A percentile compares a stretch with the other conserved stretches of the same genome.
Conservation (phyloP, 495 filamentous ascomycete genomes). For the Lindgomyces ingoldianus region DNA sequence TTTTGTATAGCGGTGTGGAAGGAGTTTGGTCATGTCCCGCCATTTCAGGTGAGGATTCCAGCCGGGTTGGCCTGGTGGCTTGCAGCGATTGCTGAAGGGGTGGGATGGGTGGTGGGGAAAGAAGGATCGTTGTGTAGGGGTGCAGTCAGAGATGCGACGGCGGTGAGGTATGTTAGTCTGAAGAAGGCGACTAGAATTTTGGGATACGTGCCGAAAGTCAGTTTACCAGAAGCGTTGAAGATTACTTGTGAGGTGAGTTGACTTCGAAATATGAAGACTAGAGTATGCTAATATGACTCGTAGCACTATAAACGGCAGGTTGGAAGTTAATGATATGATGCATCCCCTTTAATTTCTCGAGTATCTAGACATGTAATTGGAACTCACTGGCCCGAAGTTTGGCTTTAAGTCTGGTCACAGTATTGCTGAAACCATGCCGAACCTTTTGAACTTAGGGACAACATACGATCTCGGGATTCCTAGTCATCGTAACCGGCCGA, state of each 20-base stretch:
- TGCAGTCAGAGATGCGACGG: constrained; percentile 58
- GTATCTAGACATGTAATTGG: too few relatives aligned
- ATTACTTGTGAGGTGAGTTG: constrained; percentile 38
- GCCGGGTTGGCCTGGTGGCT: constrained; percentile 51
- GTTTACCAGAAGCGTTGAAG: constrained; percentile 54
- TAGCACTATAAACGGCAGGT: constrained; percentile 26
- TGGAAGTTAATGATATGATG: not conserved
- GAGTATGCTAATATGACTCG: not conserved
- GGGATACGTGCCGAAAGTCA: constrained; percentile 60
- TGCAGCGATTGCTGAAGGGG: constrained; percentile 53
- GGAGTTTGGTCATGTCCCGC: constrained; percentile 59
- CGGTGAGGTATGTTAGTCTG: constrained; percentile 57
- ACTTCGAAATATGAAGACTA: not conserved
- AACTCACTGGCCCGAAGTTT: not conserved
- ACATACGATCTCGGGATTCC: too few relatives aligned
- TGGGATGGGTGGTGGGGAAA: constrained; percentile 55
- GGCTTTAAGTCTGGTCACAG: not conserved
- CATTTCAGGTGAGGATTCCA: constrained; percentile 57
- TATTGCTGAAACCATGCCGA: too few relatives aligned
- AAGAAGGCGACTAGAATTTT: constrained; percentile 59
- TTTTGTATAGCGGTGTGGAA: constrained; percentile 62
- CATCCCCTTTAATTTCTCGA: too few relatives aligned
- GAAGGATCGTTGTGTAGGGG: constrained; percentile 57
- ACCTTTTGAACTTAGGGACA: too few relatives aligned
- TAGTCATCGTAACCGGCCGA: too few relatives aligned